Evolutionary conservation across 495 filamentous ascomycete species (phyloP), one percentile per base, ranked within the genome.

Genomic region (Xanthoparmelia taractica): DNA sequence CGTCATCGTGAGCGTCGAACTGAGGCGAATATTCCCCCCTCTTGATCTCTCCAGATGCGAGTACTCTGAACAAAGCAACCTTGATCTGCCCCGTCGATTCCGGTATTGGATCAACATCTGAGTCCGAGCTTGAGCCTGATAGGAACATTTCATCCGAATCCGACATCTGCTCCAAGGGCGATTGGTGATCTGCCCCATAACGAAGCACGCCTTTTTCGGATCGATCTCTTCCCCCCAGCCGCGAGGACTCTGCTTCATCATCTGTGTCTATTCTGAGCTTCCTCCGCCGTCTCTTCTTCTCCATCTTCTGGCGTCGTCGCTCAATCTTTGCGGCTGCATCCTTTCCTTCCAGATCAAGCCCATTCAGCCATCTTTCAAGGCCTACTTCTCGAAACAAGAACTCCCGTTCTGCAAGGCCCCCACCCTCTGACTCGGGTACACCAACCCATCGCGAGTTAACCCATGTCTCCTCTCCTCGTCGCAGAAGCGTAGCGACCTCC

Each of bases 51-150:
- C 94, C 94, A 5, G 92, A 96, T 11, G 95, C 95, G 59, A 97
- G 78, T 4, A 99, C 94, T 17, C 94, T 85, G 74, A 96, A 97
- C 73, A 99, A 82, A 40, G 95, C 92, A 33, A 99, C 90, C 75
- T 97, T 97, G 76, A 99, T 99, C 76, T 99, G 94, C 20, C 94
- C 94, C 3, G 94, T 88, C 15, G 94, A 91, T 77, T 97, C 94
- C 8, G 93, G 92, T 31, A 88, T 85, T 43, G 91, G 92, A 69
- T 96, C 94, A 69, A 96, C 88, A 57, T 92, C 88, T 1, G 89
- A 91, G 63, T 91, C 88, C 2, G 87, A 88, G 65, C 84, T 78
- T 25, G 85, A 85, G 6, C 84, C 78, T 23, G 85, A 85, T 6
- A 73, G 70, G 57, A 84, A 78, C 58, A 85, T 75, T 34, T 84